Conservation (phyloP, 2,329 filamentous ascomycete species). For the Aspergillus candidus region DNA sequence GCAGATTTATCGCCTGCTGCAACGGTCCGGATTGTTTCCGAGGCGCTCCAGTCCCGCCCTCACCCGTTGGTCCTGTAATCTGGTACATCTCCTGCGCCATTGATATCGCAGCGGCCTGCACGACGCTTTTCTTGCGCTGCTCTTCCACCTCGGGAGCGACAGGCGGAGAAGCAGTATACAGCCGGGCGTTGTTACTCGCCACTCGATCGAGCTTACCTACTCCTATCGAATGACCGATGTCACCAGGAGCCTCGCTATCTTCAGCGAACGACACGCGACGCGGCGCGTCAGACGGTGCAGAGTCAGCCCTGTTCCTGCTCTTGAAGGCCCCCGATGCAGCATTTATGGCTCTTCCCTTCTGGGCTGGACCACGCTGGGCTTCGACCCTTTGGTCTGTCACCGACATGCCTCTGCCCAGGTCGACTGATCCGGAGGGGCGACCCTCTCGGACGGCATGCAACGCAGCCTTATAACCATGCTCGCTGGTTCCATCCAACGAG, state of each 20-base stretch:
- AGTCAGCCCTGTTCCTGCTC: conserved; percentile 57
- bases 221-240: conserved; percentile 41
- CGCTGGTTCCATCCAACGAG: conserved; percentile 44
- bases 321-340: conserved; percentile 73
- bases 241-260: conserved; percentile 38
- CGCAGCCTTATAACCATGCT: conserved; percentile 68
- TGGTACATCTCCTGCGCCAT: conserved; percentile 88
- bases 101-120: conserved; percentile 76
- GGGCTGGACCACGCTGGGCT: conserved; percentile 33
- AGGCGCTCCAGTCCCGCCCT: conserved; percentile 5
- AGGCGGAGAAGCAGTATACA: conserved; percentile 72
- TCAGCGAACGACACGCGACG: conserved; percentile 66
- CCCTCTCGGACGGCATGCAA: conserved; percentile 50
- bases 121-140: conserved; percentile 61
- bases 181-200: conserved; percentile 63
- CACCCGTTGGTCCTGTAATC: conserved; percentile 43
- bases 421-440: conserved; percentile 8
- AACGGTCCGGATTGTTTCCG: conserved; percentile 7
- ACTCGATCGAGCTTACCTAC: conserved; percentile 59
- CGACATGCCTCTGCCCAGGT: conserved; percentile 38
- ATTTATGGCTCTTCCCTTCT: conserved; percentile 59
- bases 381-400: conserved; percentile 65
- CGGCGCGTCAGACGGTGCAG: conserved; percentile 55
- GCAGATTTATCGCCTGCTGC: conserved; percentile 48
- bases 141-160: conserved; percentile 69